These are phyloP conservation scores for Rhodofomes roseus DNA, from an alignment of 1,284 basidiomycete species.

Conservation along the genomic window DNA sequence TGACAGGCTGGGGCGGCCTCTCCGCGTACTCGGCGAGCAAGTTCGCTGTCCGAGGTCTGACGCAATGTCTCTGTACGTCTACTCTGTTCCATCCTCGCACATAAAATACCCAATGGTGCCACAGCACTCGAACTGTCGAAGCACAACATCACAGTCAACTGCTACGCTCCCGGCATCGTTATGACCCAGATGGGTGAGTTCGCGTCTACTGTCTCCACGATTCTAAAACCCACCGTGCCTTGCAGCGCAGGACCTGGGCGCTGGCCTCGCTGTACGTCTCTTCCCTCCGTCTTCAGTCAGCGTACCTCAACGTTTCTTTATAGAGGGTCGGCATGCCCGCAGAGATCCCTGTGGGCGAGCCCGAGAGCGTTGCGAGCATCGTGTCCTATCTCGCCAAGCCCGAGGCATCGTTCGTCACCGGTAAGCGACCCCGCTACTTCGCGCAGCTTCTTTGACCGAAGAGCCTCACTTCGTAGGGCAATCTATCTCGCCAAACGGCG, in stretches of 20 bases:
- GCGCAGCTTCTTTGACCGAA: not conserved
- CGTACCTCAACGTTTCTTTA: not conserved
- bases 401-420: slow-evolving; percentile 13
- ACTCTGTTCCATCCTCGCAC: not conserved
- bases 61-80: slow-evolving; percentile 20
- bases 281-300: not conserved
- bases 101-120: not conserved
- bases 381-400: slow-evolving; percentile 13
- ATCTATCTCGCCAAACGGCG: slow-evolving; percentile 2
- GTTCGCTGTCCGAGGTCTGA: slow-evolving; percentile 27
- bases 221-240: not conserved
- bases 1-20: not conserved
- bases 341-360: not conserved
- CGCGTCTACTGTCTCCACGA: not conserved
- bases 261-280: not conserved
- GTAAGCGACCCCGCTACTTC: not conserved
- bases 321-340: not conserved
- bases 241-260: not conserved
- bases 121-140: slow-evolving; percentile 4
- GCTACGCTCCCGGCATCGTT: slow-evolving; percentile 3
- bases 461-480: not conserved
- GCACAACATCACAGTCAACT: slow-evolving; percentile 8
- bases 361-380: slow-evolving; percentile 6
- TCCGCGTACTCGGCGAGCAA: slow-evolving; percentile 21
- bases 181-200: slow-evolving; percentile 6